Evolutionary conservation across 2,329 filamentous ascomycete genomes (phyloP).

Genomic region (Aspergillus calidoustus): DNA sequence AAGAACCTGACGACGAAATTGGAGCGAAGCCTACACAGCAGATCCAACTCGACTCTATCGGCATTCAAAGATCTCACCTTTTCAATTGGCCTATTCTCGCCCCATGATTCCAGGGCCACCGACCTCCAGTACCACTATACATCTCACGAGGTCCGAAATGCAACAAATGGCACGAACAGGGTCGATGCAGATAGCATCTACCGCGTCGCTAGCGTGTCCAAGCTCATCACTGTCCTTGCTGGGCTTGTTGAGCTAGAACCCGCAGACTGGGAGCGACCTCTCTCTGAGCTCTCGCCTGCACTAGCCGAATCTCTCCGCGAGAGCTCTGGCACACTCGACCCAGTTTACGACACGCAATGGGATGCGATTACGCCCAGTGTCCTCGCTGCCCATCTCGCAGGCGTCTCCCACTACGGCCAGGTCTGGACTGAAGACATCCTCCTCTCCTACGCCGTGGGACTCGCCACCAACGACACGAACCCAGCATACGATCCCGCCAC

Average conservation of each 20-base stretch:
- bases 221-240: slow-evolving; percentile 46
- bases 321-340: slow-evolving; percentile 29
- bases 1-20: slow-evolving; percentile 35
- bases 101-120: slow-evolving; percentile 38
- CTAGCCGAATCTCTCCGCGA: slow-evolving; percentile 31
- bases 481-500: slow-evolving; percentile 21
- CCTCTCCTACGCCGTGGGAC: neutral
- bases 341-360: slow-evolving; percentile 48
- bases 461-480: slow-evolving; percentile 30
- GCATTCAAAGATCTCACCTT: slow-evolving; percentile 43
- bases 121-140: slow-evolving; percentile 44
- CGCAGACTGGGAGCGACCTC: slow-evolving; percentile 48
- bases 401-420: slow-evolving; percentile 36
- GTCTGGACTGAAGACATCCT: neutral
- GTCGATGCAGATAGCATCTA: slow-evolving; percentile 51
- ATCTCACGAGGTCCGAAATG: slow-evolving; percentile 36
- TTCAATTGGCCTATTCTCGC: slow-evolving; percentile 47
- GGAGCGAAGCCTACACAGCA: slow-evolving; percentile 25
- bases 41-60: slow-evolving; percentile 16
- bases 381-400: slow-evolving; percentile 53
- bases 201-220: slow-evolving; percentile 48
- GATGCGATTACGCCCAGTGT: slow-evolving; percentile 53
- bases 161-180: slow-evolving; percentile 37
- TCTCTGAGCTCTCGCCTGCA: slow-evolving; percentile 54
- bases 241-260: slow-evolving; percentile 41